Base-by-base conservation (phyloP, 73 alveolate genomes). In the Diophrys appendiculata region DNA sequence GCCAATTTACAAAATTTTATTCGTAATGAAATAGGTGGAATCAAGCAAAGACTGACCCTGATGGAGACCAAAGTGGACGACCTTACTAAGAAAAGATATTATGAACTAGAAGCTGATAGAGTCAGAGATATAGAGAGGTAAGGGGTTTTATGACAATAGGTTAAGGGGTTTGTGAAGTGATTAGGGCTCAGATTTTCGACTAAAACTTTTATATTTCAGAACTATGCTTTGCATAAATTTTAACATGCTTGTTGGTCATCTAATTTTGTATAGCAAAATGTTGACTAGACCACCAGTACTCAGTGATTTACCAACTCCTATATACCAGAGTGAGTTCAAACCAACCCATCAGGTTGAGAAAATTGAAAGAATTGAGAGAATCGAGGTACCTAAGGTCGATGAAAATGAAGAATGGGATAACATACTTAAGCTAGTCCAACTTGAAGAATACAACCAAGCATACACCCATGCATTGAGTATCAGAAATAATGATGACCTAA, bases 21-120 rank as follows among this genome's bases (percentile, higher is more conserved):
- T 28, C 13, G 76, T 13, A 68, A 26, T 68, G 76, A 68, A 28
- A 27, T 68, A 28, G 76, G 76, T 68, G 76, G 76, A 28, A 29
- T 68, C 3, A 68, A 68, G 55, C 56, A 13, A 5, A 8, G 76
- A 13, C 11, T 68, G 11, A 24, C 52, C 30, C 30, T 13, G 24
- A 11, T 68, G 8, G 76, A 68, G 30, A 25, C 5, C 30, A 68
- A 68, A 68, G 55, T 68, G 11, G 76, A 68, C 3, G 55, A 29
- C 55, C 3, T 68, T 2, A 11, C 65, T 22, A 52, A 52, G 22
- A 52, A 52, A 52, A 52, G 11, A 52, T 52, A 52, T 52, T 52
- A 52, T 13, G 22, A 52, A 52, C 65, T n/a, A n/a, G n/a, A n/a
- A n/a, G n/a, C n/a, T n/a, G n/a, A n/a, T n/a, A n/a, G n/a, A n/a